Conservation (phyloP, 768 basidiomycete genomes). For the Exsudoporus frostii region DNA sequence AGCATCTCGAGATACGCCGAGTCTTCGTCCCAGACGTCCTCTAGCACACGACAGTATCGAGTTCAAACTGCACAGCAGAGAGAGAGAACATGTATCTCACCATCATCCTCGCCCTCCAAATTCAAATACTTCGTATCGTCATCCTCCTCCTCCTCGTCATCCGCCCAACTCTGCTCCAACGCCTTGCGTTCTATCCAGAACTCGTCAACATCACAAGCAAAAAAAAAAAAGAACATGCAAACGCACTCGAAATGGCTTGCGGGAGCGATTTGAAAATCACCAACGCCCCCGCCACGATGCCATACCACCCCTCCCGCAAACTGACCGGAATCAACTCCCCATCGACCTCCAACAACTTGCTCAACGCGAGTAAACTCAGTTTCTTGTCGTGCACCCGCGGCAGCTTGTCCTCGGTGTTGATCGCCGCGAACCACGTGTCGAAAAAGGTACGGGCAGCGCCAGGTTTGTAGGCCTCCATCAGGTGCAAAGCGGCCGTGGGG, state of each 20-base stretch:
- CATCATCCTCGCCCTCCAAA: constrained; percentile 63
- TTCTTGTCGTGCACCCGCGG: constrained; percentile 92
- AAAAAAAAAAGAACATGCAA: background rate
- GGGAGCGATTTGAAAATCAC: constrained; percentile 78
- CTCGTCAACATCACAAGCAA: background rate
- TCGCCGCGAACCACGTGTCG: constrained; percentile 77
- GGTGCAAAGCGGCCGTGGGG: constrained; percentile 67
- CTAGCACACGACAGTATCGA: constrained; percentile 32
- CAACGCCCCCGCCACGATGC: constrained; percentile 67
- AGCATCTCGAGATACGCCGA: constrained; percentile 86
- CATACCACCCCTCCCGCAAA: constrained; percentile 70
- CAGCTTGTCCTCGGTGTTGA: constrained; percentile 54
- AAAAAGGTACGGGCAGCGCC: constrained; percentile 76
- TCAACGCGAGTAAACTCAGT: constrained; percentile 71
- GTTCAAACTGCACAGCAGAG: background rate
- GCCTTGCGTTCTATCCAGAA: constrained; percentile 50
- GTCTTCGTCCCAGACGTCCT: constrained; percentile 90
- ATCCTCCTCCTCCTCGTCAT: constrained; percentile 45
- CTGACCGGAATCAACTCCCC: constrained; percentile 51
- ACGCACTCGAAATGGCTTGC: constrained; percentile 68
- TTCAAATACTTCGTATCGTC: constrained; percentile 55
- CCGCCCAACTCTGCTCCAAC: constrained; percentile 49
- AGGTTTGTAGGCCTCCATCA: constrained; percentile 62
- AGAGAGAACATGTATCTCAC: constrained; percentile 29
- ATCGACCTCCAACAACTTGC: constrained; percentile 71